Base-by-base conservation (phyloP, 2,329 filamentous ascomycete species). In the Fusarium brevicatenulatum region DNA sequence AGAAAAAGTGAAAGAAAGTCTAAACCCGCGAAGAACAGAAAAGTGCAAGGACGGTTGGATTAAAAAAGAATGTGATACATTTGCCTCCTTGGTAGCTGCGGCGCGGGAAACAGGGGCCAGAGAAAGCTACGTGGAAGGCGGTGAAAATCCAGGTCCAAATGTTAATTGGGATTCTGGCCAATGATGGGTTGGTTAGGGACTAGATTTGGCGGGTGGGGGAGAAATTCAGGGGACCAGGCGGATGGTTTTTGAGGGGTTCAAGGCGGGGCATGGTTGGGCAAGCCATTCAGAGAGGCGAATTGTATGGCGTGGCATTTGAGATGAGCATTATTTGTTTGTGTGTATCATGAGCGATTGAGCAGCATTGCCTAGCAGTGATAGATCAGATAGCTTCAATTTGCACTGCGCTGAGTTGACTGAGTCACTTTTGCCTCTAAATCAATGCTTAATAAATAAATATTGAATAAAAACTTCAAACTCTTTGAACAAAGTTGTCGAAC, bases 51-150 rank as follows among this genome's bases (percentile, higher is more conserved):
- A 40, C 36, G 37, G 23, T 60, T 53, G 44, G 49, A 64, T 44
- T 46, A 56, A 67, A 72, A 73, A 61, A 47, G 68, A 68, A 68
- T 55, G 55, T 74, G 54, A 65, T 57, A 54, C 50, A 36, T 74
- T 74, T 63, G 71, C 69, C 68, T 64, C 71, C 65, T 32, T 65
- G 61, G 55, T 42, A 64, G 50, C 43, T 53, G 63, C 63, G 58
- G 65, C 63, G 62, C 50, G 44, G n/a, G 42, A 54, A 40, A 68
- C 67, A 66, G 58, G 64, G 63, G 46, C 25, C 52, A 44, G 54
- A 53, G 43, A 57, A 63, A 71, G 74, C 70, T 68, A 75, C 74
- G 61, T 76, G 70, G 74, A 77, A 77, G 72, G 75, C 75, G 73
- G 75, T 77, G 75, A 76, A 77, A 75, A 69, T 69, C 46, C 50